A percentile compares a stretch with the other conserved stretches of the same genome.
Evolutionary conservation across 2,329 filamentous ascomycete species (phyloP).

Genomic region (Aspergillus floridensis): DNA sequence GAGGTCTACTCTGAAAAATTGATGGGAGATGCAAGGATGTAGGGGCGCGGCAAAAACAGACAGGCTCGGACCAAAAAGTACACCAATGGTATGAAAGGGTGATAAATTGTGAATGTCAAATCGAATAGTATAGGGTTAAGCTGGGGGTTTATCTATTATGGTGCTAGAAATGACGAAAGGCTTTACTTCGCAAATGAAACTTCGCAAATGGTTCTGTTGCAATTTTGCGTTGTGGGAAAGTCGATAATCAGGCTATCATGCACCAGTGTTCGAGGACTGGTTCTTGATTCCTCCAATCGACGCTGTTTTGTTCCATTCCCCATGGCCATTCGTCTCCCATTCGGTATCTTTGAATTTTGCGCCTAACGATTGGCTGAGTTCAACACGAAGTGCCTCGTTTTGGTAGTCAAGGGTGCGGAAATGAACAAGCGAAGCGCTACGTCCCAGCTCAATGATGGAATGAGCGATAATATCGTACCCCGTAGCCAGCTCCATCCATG

Average conservation of each 20-base stretch:
- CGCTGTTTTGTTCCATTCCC: conserved; percentile 27
- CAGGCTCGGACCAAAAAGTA: too few relatives aligned
- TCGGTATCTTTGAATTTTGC: conserved; percentile 21
- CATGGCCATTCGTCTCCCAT: conserved; percentile 33
- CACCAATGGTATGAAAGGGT: too few relatives aligned
- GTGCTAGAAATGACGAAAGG: too few relatives aligned
- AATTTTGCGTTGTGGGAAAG: too few relatives aligned
- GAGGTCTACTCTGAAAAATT: too few relatives aligned
- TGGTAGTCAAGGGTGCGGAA: conserved; percentile 35
- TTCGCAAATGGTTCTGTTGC: neutral
- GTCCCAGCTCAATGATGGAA: conserved; percentile 28
- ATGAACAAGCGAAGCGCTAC: conserved; percentile 18
- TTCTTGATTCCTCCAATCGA: neutral
- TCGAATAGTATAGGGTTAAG: too few relatives aligned
- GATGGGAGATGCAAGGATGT: too few relatives aligned
- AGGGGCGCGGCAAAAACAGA: too few relatives aligned
- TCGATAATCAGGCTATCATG: neutral
- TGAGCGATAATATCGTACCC: conserved; percentile 49
- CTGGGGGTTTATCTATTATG: too few relatives aligned
- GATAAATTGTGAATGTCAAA: too few relatives aligned
- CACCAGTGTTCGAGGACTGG: neutral
- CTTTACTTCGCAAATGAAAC: too few relatives aligned
- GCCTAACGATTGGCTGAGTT: conserved; percentile 25
- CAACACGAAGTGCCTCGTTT: conserved; percentile 28
- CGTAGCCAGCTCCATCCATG: conserved; percentile 56